These are phyloP conservation scores for Oryza brachyantha DNA, from an alignment of 176 grass and related monocot species.

Conservation along the genomic window DNA sequence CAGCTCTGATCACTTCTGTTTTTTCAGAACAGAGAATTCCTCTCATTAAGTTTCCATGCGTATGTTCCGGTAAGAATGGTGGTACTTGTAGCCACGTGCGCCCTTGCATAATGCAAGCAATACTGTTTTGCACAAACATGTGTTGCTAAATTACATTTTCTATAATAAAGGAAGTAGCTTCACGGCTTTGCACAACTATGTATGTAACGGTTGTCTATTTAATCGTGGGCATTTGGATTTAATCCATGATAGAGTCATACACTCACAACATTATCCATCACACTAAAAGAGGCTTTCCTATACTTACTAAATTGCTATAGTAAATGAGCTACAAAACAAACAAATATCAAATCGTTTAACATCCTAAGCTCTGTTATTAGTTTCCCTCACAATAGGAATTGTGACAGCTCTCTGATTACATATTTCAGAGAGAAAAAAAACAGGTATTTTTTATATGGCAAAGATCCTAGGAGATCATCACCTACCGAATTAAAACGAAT, in stretches of 20 bases:
- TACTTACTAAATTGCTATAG: neutral
- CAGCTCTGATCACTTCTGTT: neutral
- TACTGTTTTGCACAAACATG: neutral
- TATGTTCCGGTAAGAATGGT: neutral
- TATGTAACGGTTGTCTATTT: too few species aligned
- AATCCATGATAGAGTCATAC: neutral
- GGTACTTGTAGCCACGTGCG: neutral
- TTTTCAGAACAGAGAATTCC: too few species aligned
- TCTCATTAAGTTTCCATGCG: neutral
- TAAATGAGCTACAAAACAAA: neutral
- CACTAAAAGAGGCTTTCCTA: too few species aligned
- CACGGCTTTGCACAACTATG: neutral
- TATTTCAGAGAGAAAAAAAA: neutral
- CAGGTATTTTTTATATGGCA: slow-evolving; percentile 19
- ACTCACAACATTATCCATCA: too few species aligned
- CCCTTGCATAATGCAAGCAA: neutral
- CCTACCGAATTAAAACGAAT: slow-evolving; percentile 34
- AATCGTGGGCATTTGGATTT: too few species aligned
- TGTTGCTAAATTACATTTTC: neutral
- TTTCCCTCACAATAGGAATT: neutral
- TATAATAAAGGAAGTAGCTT: neutral
- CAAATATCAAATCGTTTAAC: neutral
- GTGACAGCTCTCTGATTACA: neutral
- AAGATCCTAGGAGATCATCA: slow-evolving; percentile 39
- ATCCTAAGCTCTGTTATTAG: neutral